These are phyloP conservation scores for Petasospora rhodanensis DNA, from an alignment of 1,139 yeast genomes.

Conservation along the genomic window DNA sequence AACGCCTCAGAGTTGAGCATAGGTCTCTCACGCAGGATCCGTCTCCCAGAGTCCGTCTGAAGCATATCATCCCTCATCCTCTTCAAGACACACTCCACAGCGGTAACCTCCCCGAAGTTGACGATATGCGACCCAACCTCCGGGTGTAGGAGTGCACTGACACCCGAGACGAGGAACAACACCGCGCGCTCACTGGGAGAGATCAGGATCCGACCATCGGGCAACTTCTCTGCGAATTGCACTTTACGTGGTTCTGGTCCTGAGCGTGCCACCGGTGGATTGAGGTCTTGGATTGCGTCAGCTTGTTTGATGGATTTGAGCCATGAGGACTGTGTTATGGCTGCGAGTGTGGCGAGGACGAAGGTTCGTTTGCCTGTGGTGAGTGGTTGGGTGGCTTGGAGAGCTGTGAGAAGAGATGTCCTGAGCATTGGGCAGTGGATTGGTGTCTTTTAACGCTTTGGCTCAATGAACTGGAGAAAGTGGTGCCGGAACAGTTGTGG, in stretches of 20 bases:
- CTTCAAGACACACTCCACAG: conserved; percentile 62
- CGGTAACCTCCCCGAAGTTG: conserved; percentile 93
- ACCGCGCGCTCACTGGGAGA: conserved; percentile 56
- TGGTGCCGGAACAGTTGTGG: no score
- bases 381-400: no score
- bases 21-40: conserved; percentile 74
- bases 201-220: conserved; percentile 70
- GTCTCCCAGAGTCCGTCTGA: conserved; percentile 68
- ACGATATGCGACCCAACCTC: conserved; percentile 60
- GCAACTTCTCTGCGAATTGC: conserved; percentile 6
- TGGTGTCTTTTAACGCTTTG: no score
- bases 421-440: no score
- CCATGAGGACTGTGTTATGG: conserved; percentile 18
- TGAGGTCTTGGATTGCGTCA: conserved; percentile 17
- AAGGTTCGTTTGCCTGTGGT: conserved; percentile 14
- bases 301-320: conserved; percentile 20
- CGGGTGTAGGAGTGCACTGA: conserved; percentile 84
- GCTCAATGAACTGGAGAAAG: no score
- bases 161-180: conserved; percentile 68
- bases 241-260: no score
- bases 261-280: conserved; percentile 3
- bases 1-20: conserved; percentile 72
- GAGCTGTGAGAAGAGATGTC: no score
- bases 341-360: conserved; percentile 19
- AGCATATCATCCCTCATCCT: conserved; percentile 71